A percentile compares a stretch with the other conserved stretches of the same genome.
phyloP scores from a whole-genome alignment of 75 land plant genomes.

The Sequoiadendron giganteum region DNA sequence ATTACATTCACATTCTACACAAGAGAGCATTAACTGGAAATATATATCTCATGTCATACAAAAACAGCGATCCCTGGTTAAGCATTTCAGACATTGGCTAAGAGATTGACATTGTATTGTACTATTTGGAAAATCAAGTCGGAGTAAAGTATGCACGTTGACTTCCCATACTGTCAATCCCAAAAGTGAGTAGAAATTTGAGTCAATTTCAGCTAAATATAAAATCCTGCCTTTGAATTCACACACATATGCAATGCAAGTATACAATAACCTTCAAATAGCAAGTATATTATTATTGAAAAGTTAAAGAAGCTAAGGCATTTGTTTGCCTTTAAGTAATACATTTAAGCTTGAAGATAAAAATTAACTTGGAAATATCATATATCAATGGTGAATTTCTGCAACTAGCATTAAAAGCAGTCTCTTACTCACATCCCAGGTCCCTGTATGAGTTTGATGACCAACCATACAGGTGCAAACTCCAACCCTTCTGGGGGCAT shows the following conservation, averaged over 20 bases:
- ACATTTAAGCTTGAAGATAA: neutral
- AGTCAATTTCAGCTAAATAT: too few species aligned
- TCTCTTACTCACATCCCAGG: neutral
- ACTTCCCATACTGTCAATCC: neutral
- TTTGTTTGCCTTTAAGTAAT: neutral
- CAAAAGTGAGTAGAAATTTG: neutral
- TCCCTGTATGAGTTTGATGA: too few species aligned
- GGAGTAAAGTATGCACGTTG: neutral
- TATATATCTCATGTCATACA: too few species aligned
- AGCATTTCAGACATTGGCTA: neutral
- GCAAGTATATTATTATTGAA: neutral
- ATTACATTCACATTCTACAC: neutral
- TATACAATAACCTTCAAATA: neutral
- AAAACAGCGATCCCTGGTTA: neutral
- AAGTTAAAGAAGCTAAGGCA: neutral
- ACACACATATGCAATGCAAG: too few species aligned
- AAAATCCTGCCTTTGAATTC: neutral
- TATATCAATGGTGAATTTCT: neutral
- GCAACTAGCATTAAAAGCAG: neutral
- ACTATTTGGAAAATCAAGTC: neutral
- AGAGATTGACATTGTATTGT: neutral
- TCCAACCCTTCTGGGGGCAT: neutral
- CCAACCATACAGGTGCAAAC: too few species aligned
- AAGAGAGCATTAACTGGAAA: neutral
- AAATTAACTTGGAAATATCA: neutral